Evolutionary conservation across 306 rosid species (phyloP), one percentile per base, ranked within the genome.

Genomic region (Dalbergia cochinchinensis): DNA sequence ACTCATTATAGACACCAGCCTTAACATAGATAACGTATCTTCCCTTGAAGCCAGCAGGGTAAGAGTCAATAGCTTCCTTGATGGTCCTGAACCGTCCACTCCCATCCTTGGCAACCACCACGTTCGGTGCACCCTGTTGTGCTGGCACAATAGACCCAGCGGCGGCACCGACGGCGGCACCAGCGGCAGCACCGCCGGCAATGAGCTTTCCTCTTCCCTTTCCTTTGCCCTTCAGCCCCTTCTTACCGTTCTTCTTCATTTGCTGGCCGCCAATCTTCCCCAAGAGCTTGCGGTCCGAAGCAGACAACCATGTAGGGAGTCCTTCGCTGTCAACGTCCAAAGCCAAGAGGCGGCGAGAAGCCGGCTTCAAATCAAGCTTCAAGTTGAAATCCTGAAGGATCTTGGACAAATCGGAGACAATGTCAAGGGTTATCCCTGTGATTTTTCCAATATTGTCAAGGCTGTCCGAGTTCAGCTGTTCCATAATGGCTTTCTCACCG

Each of bases 61-160:
- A 85, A 1, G 91, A 78, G 0, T 39, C 80, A 39, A 93, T 70
- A 12, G 93, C 96, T 0, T 74, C 93, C 0, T 13, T 74, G 37
- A 93, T 82, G 74, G 80, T 91, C 18, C 26, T 93, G 55, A 69
- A 89, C 1, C 78, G 80, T 0, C 97, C 94, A 12, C 83, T 85
- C 0, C 97, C 94, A 50, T 93, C 98, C 73, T 91, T 78, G n/a
- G 98, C 98, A 41, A 93, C 98, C 4, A 93, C 78, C 0, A 37
- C 94, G 10, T 91, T 86, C 1, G 93, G 85, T 54, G 22, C 8
- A 6, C 58, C 60, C 8, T 0, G 22, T 1, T 2, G 8, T 18
- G 4, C 60, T 1, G 60, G 60, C 1, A 0, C 60, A 7, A 54
- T 54, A 7, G 60, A 54, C 20, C 60, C 26, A 15, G 54, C 57